A percentile compares a stretch with the other conserved stretches of the same genome.
phyloP scores from a whole-genome alignment of 768 basidiomycete genomes.

The Naematelia encephala region DNA sequence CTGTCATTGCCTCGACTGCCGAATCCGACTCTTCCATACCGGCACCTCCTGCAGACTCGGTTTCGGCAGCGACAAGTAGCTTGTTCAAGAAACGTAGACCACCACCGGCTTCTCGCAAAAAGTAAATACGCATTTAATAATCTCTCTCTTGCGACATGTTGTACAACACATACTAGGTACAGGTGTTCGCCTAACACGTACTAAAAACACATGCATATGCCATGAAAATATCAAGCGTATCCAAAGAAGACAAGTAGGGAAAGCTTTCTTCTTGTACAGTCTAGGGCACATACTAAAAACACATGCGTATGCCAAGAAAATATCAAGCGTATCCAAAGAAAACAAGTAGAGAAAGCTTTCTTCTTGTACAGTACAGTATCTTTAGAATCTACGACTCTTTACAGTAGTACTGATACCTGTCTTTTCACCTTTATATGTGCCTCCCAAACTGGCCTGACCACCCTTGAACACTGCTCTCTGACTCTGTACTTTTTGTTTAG shows the following conservation, averaged over 20 bases:
- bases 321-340: too few species aligned
- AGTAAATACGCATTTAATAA: constrained; percentile 9
- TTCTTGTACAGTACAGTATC: neutral
- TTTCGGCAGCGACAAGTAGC: constrained; percentile 10
- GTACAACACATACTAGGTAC: too few species aligned
- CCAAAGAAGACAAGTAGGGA: too few species aligned
- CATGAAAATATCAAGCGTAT: too few species aligned
- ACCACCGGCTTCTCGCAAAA: constrained; percentile 29
- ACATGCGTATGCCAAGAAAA: too few species aligned
- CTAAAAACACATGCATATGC: too few species aligned
- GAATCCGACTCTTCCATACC: too few species aligned
- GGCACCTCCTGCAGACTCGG: constrained; percentile 4
- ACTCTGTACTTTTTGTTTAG: constrained; percentile 83
- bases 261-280: neutral
- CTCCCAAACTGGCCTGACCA: constrained; percentile 63
- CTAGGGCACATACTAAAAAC: too few species aligned
- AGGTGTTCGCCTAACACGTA: too few species aligned
- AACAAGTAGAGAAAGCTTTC: too few species aligned
- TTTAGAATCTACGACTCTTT: constrained; percentile 70
- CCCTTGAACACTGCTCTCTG: constrained; percentile 93
- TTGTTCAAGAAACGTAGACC: constrained; percentile 53
- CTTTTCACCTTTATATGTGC: constrained; percentile 84
- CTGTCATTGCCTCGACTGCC: neutral
- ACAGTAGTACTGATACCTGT: constrained; percentile 87
- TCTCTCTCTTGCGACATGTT: too few species aligned